A percentile compares a stretch with the other conserved stretches of the same genome.
Conservation (phyloP, 2,329 filamentous ascomycete genomes). For the Teratosphaeria nubilosa region DNA sequence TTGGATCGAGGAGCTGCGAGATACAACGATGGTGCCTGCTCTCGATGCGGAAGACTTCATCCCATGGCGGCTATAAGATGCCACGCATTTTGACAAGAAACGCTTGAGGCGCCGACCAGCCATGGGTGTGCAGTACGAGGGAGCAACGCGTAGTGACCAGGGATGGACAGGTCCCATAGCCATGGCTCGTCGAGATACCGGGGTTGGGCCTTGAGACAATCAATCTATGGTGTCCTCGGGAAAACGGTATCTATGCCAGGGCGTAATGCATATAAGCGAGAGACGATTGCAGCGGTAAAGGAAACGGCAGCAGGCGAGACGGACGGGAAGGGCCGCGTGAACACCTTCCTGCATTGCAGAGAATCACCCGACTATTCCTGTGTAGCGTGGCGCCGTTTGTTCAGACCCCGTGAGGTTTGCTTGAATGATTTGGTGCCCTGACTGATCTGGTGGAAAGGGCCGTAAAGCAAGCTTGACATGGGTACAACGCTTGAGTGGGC, state of each 20-base stretch:
- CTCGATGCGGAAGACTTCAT: background rate
- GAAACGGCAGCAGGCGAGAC: background rate
- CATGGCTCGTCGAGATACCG: background rate
- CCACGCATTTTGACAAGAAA: background rate
- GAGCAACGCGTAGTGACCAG: background rate
- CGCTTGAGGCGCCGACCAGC: background rate
- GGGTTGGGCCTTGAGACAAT: background rate
- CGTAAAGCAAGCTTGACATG: background rate
- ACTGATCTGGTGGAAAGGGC: background rate
- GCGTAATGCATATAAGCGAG: conserved; percentile 1
- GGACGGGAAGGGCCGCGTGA: background rate
- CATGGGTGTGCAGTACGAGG: background rate
- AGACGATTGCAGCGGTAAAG: background rate
- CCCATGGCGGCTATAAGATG: background rate
- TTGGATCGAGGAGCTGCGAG: background rate
- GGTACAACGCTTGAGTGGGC: background rate
- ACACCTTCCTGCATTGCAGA: conserved; percentile 1
- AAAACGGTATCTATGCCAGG: background rate
- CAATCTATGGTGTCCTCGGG: background rate
- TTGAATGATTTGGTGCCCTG: background rate
- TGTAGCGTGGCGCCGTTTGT: background rate
- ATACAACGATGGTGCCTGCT: background rate
- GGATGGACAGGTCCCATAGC: background rate
- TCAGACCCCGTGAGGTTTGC: background rate
- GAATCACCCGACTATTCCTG: background rate